Evolutionary conservation across 2,329 filamentous ascomycete species (phyloP).

Genomic region (Penicillium frequentans): DNA sequence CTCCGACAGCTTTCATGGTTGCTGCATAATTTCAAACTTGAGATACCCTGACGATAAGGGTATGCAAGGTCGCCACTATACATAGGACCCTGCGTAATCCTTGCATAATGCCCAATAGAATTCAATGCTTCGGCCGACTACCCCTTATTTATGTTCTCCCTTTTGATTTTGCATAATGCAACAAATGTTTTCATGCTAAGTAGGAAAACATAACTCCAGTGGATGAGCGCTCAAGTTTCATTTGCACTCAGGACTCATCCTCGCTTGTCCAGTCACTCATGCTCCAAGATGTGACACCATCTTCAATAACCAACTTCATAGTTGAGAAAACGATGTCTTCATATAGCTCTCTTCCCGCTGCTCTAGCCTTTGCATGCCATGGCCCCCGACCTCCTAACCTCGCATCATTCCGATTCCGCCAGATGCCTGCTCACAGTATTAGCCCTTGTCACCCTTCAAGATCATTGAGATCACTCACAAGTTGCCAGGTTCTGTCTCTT

Average conservation of each 20-base stretch:
- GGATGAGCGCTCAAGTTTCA: not conserved
- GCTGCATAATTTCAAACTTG: not conserved
- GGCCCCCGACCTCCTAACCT: conserved; percentile 60
- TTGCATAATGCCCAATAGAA: not conserved
- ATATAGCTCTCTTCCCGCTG: conserved; percentile 50
- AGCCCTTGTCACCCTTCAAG: not conserved
- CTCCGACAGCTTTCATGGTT: no score
- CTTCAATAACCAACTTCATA: conserved; percentile 63
- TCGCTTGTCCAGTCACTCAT: conserved; percentile 57
- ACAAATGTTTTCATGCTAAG: not conserved
- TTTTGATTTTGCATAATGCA: not conserved
- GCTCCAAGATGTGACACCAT: conserved; percentile 65
- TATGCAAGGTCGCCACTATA: not conserved
- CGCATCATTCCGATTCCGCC: conserved; percentile 60
- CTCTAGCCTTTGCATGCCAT: conserved; percentile 56
- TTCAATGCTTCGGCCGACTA: not conserved
- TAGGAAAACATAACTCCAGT: not conserved
- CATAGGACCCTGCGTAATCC: not conserved
- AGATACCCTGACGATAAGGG: not conserved
- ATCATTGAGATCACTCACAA: conserved; percentile 49
- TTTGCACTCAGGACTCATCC: not conserved
- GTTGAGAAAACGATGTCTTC: conserved; percentile 69
- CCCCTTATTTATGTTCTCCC: not conserved
- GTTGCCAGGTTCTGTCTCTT: conserved; percentile 79
- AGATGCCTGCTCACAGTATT: conserved; percentile 56